Base-by-base conservation (phyloP, 306 rosid genomes). In the Cucumis melo region DNA sequence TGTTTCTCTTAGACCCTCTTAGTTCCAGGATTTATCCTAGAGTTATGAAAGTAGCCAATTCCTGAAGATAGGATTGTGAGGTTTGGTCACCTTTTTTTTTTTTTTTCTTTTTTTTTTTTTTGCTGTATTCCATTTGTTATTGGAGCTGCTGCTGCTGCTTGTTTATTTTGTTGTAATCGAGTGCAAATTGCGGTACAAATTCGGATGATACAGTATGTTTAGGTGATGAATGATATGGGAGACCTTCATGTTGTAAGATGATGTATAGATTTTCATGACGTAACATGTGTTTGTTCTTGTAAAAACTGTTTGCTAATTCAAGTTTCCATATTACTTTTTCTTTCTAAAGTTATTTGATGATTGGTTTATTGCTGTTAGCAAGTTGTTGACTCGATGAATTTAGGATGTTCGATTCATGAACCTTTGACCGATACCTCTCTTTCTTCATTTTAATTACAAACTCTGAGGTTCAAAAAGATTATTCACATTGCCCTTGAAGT, bases 41-140 rank as follows among this genome's bases (percentile, higher is more conserved):
- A 42, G 38, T 70, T 70, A 23, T 70, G 21, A 71, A 48, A 71
- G 42, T 50, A 53, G 76, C 42, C 15, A 13, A 13, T 71, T 71
- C 74, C 42, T 71, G 59, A 48, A 70, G 75, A 70, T 46, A 71
- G 75, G 58, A 71, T 48, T 44, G 58, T 71, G 55, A 67, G 55
- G 39, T 48, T 48, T 14, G 58, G 36, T 44, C 24, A 7, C 75
- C 36, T 15, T 46, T 44, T 68, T 68, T 67, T 67, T 21, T 11
- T 20, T 7, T 27, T 27, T 27, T n/a, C n/a, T n/a, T 27, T 27
- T 27, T 27, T 39, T 0, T 68, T 5, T 20, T 66, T n/a, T 39
- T 66, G 53, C 53, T 3, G 51, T 46, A 46, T 39, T 66, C 12
- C 54, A 41, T 66, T 66, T 66, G 54, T 39, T 41, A 20, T n/a